phyloP scores from a whole-genome alignment of 2,329 filamentous ascomycete species.

The Penicillium hesseltinei region DNA sequence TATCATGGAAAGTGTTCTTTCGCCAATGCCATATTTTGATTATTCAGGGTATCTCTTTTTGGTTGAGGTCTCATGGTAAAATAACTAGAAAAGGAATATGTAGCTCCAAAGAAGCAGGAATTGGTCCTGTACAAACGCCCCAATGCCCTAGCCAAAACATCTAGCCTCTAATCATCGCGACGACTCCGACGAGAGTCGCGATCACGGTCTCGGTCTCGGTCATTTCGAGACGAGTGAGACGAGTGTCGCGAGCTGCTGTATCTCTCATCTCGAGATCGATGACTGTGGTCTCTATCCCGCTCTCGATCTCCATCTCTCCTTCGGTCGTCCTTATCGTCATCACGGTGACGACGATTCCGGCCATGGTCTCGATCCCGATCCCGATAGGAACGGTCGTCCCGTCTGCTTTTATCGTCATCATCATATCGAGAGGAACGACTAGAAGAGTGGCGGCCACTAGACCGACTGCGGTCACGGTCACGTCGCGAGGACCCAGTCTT shows the following conservation, averaged over 20 bases:
- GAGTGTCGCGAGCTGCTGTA: conserved; percentile 34
- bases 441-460: conserved; percentile 35
- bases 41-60: conserved; percentile 23
- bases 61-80: background rate
- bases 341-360: conserved; percentile 36
- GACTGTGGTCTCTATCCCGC: conserved; percentile 33
- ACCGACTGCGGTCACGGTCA: conserved; percentile 39
- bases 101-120: background rate
- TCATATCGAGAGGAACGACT: conserved; percentile 38
- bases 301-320: conserved; percentile 25
- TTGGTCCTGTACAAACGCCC: conserved; percentile 4
- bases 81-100: background rate
- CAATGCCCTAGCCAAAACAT: background rate
- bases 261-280: conserved; percentile 32
- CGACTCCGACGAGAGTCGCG: conserved; percentile 32
- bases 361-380: conserved; percentile 31
- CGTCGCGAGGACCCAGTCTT: conserved; percentile 40
- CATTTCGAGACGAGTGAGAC: conserved; percentile 33
- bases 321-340: conserved; percentile 24
- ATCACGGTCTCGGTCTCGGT: conserved; percentile 28
- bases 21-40: background rate
- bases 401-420: conserved; percentile 36
- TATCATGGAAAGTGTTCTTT: conserved; percentile 1
- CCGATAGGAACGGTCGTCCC: conserved; percentile 37
- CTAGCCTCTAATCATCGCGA: conserved; percentile 25